phyloP scores from a whole-genome alignment of 1,284 basidiomycete species.

The Ceratobasidium sp. region DNA sequence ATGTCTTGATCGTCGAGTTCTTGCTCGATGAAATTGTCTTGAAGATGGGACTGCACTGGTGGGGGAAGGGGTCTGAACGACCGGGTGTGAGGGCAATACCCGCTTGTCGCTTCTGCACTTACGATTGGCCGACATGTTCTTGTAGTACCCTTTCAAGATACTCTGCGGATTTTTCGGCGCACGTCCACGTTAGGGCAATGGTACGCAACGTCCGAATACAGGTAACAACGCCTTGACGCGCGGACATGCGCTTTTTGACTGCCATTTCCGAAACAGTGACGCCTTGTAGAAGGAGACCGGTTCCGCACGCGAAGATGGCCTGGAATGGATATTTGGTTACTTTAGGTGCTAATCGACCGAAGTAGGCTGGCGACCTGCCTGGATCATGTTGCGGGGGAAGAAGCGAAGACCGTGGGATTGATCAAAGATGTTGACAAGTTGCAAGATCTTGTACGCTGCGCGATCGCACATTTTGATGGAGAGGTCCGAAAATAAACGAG shows the following conservation, averaged over 20 bases:
- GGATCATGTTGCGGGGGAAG: slow-evolving; percentile 28
- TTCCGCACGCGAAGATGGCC: slow-evolving; percentile 11
- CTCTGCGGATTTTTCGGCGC: not conserved
- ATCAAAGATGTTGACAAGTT: slow-evolving; percentile 58
- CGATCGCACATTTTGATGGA: slow-evolving; percentile 65
- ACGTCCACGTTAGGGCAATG: slow-evolving; percentile 2
- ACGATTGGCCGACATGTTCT: slow-evolving; percentile 17
- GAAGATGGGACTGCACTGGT: not conserved
- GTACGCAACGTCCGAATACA: slow-evolving; percentile 10
- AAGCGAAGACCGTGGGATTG: slow-evolving; percentile 30
- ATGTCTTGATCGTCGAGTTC: slow-evolving; percentile 16
- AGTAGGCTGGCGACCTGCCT: too few relatives aligned
- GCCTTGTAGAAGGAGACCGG: not conserved
- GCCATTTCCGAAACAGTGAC: not conserved
- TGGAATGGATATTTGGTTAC: not conserved
- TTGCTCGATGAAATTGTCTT: not conserved
- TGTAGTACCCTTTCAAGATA: slow-evolving; percentile 9
- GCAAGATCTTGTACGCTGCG: slow-evolving; percentile 75
- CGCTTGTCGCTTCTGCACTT: not conserved
- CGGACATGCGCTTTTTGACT: not conserved
- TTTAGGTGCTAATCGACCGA: too few relatives aligned
- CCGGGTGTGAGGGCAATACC: not conserved
- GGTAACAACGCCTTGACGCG: not conserved
- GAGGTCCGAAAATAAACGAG: slow-evolving; percentile 68
- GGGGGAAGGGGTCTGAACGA: slow-evolving; percentile 6